Percentiles rank a stretch among this genome's conserved stretches.
phyloP scores from a whole-genome alignment of 192 early-diverging fungal species.

The Chytriomyces confervae region DNA sequence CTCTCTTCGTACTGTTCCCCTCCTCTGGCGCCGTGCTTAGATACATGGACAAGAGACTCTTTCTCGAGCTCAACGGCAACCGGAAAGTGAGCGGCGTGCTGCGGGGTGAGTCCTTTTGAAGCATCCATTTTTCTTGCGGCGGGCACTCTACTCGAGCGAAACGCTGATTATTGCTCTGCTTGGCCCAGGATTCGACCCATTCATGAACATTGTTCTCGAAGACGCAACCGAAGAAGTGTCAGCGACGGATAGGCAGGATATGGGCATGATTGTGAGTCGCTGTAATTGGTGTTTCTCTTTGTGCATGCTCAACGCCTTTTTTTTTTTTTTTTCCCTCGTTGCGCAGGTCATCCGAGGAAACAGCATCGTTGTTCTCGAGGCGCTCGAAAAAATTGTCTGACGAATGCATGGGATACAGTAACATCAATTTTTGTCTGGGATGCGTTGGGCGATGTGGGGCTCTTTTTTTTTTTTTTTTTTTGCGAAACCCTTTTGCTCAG shows the following conservation, averaged over 20 bases:
- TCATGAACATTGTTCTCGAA: conserved; percentile 98
- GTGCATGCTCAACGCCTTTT: neutral
- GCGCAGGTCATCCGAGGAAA: conserved; percentile 64
- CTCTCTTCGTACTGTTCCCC: neutral
- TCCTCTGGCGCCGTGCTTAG: conserved; percentile 34
- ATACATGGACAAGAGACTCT: conserved; percentile 94
- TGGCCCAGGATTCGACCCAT: conserved; percentile 86
- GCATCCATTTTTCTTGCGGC: neutral
- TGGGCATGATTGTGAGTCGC: conserved; percentile 84
- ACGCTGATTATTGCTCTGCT: neutral
- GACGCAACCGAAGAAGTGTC: conserved; percentile 84
- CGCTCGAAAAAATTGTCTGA: conserved; percentile 54
- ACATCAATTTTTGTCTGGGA: too few relatives aligned
- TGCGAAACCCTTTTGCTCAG: neutral
- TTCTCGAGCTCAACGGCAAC: conserved; percentile 88
- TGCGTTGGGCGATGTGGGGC: too few relatives aligned
- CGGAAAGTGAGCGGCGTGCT: conserved; percentile 92
- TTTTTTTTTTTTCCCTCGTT: neutral
- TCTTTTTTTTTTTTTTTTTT: neutral
- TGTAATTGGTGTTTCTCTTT: neutral
- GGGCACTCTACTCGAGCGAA: neutral
- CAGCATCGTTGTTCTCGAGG: conserved; percentile 61
- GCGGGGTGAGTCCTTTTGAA: conserved; percentile 62
- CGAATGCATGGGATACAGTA: neutral
- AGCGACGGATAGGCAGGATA: conserved; percentile 67